Base-by-base conservation (phyloP, 1,284 basidiomycete genomes). In the Hemileia vastatrix region DNA sequence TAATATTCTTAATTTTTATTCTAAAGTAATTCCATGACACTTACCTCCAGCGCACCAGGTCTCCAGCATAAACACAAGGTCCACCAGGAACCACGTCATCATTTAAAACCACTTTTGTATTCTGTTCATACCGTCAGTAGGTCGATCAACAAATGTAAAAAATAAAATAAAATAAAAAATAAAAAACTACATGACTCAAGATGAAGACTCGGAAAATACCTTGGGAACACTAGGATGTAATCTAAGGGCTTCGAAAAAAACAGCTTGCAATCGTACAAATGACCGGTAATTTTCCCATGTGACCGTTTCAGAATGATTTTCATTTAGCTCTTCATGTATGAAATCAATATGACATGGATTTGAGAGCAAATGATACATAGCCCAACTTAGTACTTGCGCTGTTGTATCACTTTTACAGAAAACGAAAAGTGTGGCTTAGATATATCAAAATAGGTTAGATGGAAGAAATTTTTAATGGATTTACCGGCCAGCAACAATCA, bases 401-500 rank as follows among this genome's bases (percentile, higher is more conserved):
- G 67, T 67, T 3, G 67, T 67, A 44, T 67, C 67, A 44, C 60
- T 63, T 24, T 21, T 5, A 52, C 9, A 31, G 23, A 19, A 5
- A 11, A 13, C 27, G 36, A 9, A 11, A 27, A 3, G 19, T 6
- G 32, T 15, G 24, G n/a, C 6, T 13, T 4, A 36, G 13, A 6
- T 27, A n/a, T n/a, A n/a, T n/a, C n/a, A n/a, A n/a, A n/a, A 21
- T 18, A 45, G 40, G 8, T 15, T 18, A 43, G 9, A 36, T 40
- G 2, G 19, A 3, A 15, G 11, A 5, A 21, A 36, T 11, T 52
- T 15, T 23, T 27, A 23, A n/a, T 15, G 11, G 13, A 52, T 54
- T 63, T 19, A 63, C 54, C 67, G 64, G n/a, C 67, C 67, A 13
- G 67, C 67, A 21, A 68, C 62, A 21, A 68, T 59, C 43, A 65